phyloP scores from a whole-genome alignment of 2,329 filamentous ascomycete genomes.

The Podosphaera aphanis region DNA sequence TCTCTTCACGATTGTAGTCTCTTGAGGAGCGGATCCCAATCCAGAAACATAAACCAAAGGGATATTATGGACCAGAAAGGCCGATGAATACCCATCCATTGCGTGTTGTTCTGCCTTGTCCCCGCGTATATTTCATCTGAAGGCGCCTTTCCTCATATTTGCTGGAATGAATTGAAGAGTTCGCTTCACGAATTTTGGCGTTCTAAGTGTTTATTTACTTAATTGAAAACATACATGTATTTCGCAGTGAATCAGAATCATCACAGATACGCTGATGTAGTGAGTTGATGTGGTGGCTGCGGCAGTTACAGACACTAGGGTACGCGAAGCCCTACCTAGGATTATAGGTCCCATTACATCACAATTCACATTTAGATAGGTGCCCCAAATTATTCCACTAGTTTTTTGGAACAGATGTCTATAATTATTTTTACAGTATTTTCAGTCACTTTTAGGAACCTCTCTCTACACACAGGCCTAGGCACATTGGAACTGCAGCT shows the following conservation, averaged over 20 bases:
- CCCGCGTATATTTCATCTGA: not conserved
- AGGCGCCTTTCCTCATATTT: not conserved
- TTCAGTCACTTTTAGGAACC: not conserved
- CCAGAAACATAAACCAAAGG: slow-evolving; percentile 69
- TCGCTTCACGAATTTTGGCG: not conserved
- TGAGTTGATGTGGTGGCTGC: not conserved
- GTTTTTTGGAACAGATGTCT: not conserved
- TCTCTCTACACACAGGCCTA: not conserved
- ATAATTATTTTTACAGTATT: not conserved
- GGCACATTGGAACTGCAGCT: not conserved
- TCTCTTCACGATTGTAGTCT: slow-evolving; percentile 14
- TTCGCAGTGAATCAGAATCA: no score
- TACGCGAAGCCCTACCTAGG: not conserved
- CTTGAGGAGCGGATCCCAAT: slow-evolving; percentile 27
- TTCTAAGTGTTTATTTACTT: no score
- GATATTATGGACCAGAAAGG: slow-evolving; percentile 69
- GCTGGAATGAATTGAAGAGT: not conserved
- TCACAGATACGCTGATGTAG: no score
- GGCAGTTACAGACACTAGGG: not conserved
- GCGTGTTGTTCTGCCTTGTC: slow-evolving; percentile 4
- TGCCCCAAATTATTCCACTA: no score
- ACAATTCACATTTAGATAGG: no score
- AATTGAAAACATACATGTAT: no score
- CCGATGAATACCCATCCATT: slow-evolving; percentile 61
- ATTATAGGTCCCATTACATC: not conserved